Evolutionary conservation across 306 rosid species (phyloP).

Genomic region (Prunus campanulata): DNA sequence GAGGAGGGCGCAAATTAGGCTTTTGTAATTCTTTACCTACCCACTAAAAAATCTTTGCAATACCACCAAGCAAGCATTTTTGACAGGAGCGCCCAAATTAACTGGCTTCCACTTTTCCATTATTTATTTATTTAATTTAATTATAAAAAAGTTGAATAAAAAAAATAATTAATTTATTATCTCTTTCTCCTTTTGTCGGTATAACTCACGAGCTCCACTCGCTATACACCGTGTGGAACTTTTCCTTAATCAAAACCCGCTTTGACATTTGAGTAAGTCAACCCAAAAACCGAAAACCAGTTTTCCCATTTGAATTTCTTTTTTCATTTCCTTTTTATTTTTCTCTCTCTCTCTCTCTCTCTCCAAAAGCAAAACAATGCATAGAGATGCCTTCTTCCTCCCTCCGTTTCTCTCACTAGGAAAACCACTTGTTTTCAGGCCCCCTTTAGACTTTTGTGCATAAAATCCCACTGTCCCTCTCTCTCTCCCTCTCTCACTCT

Average conservation of each 20-base stretch:
- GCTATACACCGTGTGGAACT: slow-evolving; percentile 42
- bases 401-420: slow-evolving; percentile 13
- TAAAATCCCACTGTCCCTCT: not conserved
- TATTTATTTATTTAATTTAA: too few species aligned
- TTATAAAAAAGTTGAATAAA: not conserved
- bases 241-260: slow-evolving; percentile 22
- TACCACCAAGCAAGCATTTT: not conserved
- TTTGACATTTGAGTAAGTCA: slow-evolving; percentile 47
- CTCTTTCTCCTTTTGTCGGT: slow-evolving; percentile 38
- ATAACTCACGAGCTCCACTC: slow-evolving; percentile 41
- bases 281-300: slow-evolving; percentile 29
- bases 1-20: not conserved
- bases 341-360: not conserved
- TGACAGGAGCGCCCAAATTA: slow-evolving; percentile 19
- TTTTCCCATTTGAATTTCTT: slow-evolving; percentile 5
- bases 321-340: slow-evolving; percentile 1
- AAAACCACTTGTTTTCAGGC: slow-evolving; percentile 5
- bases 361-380: not conserved
- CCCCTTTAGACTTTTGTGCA: not conserved
- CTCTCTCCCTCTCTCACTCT: not conserved
- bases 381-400: slow-evolving; percentile 49
- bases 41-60: slow-evolving; percentile 5
- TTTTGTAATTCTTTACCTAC: not conserved
- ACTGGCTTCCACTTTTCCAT: slow-evolving; percentile 12
- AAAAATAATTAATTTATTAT: not conserved